A percentile compares a stretch with the other conserved stretches of the same genome.
These are phyloP conservation scores for Exsudoporus frostii DNA, from an alignment of 768 basidiomycete species.

Conservation along the genomic window DNA sequence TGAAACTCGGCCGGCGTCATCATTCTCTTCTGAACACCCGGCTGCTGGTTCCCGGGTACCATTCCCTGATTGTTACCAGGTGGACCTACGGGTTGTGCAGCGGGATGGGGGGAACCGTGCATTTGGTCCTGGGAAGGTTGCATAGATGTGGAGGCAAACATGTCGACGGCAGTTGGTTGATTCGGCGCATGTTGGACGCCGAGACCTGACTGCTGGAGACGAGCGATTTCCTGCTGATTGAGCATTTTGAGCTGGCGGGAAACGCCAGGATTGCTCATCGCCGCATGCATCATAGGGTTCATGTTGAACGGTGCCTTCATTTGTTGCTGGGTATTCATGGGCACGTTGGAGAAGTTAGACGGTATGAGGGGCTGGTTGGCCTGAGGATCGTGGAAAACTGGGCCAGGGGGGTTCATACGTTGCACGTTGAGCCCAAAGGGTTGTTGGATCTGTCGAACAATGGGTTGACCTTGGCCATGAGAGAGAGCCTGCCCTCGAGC, in stretches of 20 bases:
- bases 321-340: constrained; percentile 35
- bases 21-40: constrained; percentile 26
- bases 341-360: constrained; percentile 38
- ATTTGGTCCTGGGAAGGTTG: constrained; percentile 39
- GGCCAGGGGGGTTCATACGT: constrained; percentile 36
- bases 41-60: constrained; percentile 16
- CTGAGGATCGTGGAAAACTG: constrained; percentile 38
- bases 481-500: constrained; percentile 40
- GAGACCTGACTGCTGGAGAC: constrained; percentile 31
- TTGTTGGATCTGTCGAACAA: constrained; percentile 42
- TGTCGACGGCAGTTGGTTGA: constrained; percentile 40
- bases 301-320: constrained; percentile 32
- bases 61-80: constrained; percentile 23
- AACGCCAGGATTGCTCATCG: constrained; percentile 28
- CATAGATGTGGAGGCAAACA: constrained; percentile 49
- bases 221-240: constrained; percentile 39
- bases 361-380: constrained; percentile 30
- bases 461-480: constrained; percentile 38
- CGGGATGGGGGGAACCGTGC: constrained; percentile 47
- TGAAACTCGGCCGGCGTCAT: constrained; percentile 22
- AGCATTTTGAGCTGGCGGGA: constrained; percentile 44
- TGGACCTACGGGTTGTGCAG: constrained; percentile 20
- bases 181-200: constrained; percentile 36
- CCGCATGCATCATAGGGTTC: constrained; percentile 38
- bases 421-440: constrained; percentile 38